Evolutionary conservation across 202 grass and related monocot species (phyloP), one percentile per base, ranked within the genome.

Genomic region (Hordeum pubiflorum): DNA sequence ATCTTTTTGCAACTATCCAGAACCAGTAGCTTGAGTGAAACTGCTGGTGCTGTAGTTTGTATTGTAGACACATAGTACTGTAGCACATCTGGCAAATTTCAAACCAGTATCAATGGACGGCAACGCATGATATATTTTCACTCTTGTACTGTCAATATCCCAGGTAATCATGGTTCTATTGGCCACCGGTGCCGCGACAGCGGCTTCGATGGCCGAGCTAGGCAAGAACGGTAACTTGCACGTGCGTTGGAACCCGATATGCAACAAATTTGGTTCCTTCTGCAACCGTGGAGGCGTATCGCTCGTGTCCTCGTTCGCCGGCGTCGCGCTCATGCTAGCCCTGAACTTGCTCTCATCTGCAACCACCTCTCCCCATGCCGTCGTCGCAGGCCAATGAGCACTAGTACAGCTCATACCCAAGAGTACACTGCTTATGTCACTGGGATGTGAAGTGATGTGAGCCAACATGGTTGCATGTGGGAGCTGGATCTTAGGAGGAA

Each of bases 221-320:
- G 92, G 92, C 4, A 99, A 89, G 79, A 84, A 96, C 2, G 96
- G 92, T 15, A 99, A 99, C 83, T 63, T 82, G 63, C 88, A 95
- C 61, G 74, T 90, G 43, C 91, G 83, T 46, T 99, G 96, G 96
- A 95, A 93, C 68, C 92, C 90, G 1, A 79, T 93, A 27, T 99
- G 89, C 65, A 85, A 93, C 82, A 95, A 63, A 17, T 99, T 95
- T 18, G 43, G 83, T 29, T 78, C 86, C 23, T 96, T 99, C 85
- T 99, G 96, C 84, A 76, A 46, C 78, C 90, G 79, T n/a, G 90
- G 87, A 56, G 85, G 80, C 31, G 14, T 89, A 10, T 91, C 96
- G 1, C 48, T 95, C 22, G 82, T 79, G 7, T 80, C 82, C 0
- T 91, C 92, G 8, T 88, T 93, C 64, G 12, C 79, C 33, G 87